A percentile compares a stretch with the other conserved stretches of the same genome.
phyloP scores from a whole-genome alignment of 352 stramenopile species.

The Peronospora belbahrii region DNA sequence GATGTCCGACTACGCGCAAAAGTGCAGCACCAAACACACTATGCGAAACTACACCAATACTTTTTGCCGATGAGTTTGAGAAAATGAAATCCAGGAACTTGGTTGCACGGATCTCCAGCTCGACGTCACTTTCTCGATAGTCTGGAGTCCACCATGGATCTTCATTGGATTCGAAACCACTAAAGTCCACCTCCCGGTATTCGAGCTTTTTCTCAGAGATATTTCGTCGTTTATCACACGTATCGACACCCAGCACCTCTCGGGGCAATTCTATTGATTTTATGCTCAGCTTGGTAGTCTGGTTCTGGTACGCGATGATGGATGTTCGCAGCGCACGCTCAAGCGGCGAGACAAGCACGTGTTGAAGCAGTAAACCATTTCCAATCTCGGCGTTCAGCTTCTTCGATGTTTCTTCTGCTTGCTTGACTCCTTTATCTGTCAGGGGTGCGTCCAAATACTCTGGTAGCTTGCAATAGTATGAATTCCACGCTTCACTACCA shows the following conservation, averaged over 20 bases:
- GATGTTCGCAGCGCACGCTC: constrained; percentile 20
- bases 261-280: constrained; percentile 18
- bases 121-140: constrained; percentile 13
- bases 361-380: constrained; percentile 8
- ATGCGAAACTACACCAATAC: constrained; percentile 19
- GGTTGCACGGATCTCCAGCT: constrained; percentile 13
- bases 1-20: constrained; percentile 21
- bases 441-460: constrained; percentile 22
- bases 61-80: constrained; percentile 10
- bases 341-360: constrained; percentile 21
- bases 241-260: constrained; percentile 17
- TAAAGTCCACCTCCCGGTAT: constrained; percentile 18
- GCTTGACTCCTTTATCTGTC: constrained; percentile 13
- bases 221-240: constrained; percentile 16
- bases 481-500: constrained; percentile 20
- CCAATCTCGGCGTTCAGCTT: constrained; percentile 14
- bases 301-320: constrained; percentile 17
- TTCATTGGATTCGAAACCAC: constrained; percentile 11
- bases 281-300: constrained; percentile 7
- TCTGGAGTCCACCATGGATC: constrained; percentile 25
- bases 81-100: constrained; percentile 19
- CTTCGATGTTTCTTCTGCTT: constrained; percentile 9
- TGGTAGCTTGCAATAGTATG: constrained; percentile 20
- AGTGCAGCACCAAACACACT: constrained; percentile 24
- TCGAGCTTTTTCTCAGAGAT: constrained; percentile 19